Percentiles rank a stretch among this genome's conserved stretches.
These are phyloP conservation scores for Botryotinia calthae DNA, from an alignment of 2,329 filamentous ascomycete genomes.

Conservation along the genomic window DNA sequence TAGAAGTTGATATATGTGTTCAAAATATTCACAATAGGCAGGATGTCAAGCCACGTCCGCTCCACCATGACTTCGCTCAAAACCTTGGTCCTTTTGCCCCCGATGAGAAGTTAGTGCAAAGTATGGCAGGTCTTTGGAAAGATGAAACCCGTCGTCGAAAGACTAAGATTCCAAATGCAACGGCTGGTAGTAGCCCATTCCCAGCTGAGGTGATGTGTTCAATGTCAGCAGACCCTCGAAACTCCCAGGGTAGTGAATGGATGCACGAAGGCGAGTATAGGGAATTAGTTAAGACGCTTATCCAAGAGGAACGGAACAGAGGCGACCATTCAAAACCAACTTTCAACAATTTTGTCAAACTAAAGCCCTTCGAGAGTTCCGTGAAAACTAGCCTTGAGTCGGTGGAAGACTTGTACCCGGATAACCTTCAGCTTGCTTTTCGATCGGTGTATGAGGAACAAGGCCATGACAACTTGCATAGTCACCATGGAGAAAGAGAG, in stretches of 20 bases:
- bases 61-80: slow-evolving; percentile 89
- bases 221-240: slow-evolving; percentile 80
- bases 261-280: slow-evolving; percentile 86
- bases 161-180: slow-evolving; percentile 61
- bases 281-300: slow-evolving; percentile 60
- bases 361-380: slow-evolving; percentile 50
- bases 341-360: slow-evolving; percentile 66
- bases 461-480: slow-evolving; percentile 20
- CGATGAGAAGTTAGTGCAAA: slow-evolving; percentile 82
- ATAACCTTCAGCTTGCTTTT: slow-evolving; percentile 54
- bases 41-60: slow-evolving; percentile 68
- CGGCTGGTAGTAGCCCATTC: slow-evolving; percentile 72
- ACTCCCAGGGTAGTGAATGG: slow-evolving; percentile 76
- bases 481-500: slow-evolving; percentile 38
- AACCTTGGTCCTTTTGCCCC: slow-evolving; percentile 58
- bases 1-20: slow-evolving; percentile 87
- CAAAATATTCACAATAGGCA: slow-evolving; percentile 83
- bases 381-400: slow-evolving; percentile 80
- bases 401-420: slow-evolving; percentile 80
- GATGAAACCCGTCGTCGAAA: slow-evolving; percentile 82
- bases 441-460: slow-evolving; percentile 35
- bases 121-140: slow-evolving; percentile 90
- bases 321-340: slow-evolving; percentile 45
- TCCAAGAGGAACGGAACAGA: slow-evolving; percentile 59
- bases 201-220: slow-evolving; percentile 77